These are phyloP conservation scores for Aquilaria malaccensis DNA, from an alignment of 345 rosid genomes.

Conservation along the genomic window DNA sequence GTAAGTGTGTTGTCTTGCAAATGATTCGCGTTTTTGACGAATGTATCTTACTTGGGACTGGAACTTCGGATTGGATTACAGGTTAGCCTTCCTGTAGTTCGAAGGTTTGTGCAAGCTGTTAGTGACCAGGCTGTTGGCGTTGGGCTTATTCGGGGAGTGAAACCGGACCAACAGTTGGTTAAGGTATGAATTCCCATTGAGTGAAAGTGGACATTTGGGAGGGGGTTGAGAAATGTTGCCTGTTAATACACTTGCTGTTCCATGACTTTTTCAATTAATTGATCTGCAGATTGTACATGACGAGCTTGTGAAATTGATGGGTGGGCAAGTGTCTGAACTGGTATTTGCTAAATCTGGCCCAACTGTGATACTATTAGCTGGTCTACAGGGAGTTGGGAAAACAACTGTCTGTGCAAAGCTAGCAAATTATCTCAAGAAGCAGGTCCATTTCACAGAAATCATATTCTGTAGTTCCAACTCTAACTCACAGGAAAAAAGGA, in stretches of 20 bases:
- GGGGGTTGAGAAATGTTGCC: not conserved
- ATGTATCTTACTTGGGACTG: not conserved
- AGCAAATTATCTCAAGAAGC: conserved; percentile 88
- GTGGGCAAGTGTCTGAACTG: conserved; percentile 93
- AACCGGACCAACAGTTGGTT: conserved; percentile 94
- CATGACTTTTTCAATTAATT: not conserved
- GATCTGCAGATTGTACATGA: conserved; percentile 66
- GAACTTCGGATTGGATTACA: conserved; percentile 25
- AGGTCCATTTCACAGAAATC: conserved; percentile 32
- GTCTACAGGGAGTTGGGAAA: conserved; percentile 97
- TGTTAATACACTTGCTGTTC: too few species aligned
- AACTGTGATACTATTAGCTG: conserved; percentile 85
- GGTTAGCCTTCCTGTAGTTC: conserved; percentile 98
- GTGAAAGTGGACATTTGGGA: not conserved
- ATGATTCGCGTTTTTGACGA: not conserved
- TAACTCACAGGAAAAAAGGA: too few species aligned
- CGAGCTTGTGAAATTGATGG: conserved; percentile 95
- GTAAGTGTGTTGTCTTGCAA: conserved; percentile 15
- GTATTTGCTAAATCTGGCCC: conserved; percentile 79
- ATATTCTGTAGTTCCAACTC: not conserved
- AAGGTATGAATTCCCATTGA: conserved; percentile 45
- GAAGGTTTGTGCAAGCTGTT: conserved; percentile 89
- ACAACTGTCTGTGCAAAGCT: conserved; percentile 94
- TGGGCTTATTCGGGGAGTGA: conserved; percentile 82
- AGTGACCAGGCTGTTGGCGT: conserved; percentile 89